These are phyloP conservation scores for Mimosa pudica DNA, from an alignment of 306 rosid genomes.

Conservation along the genomic window DNA sequence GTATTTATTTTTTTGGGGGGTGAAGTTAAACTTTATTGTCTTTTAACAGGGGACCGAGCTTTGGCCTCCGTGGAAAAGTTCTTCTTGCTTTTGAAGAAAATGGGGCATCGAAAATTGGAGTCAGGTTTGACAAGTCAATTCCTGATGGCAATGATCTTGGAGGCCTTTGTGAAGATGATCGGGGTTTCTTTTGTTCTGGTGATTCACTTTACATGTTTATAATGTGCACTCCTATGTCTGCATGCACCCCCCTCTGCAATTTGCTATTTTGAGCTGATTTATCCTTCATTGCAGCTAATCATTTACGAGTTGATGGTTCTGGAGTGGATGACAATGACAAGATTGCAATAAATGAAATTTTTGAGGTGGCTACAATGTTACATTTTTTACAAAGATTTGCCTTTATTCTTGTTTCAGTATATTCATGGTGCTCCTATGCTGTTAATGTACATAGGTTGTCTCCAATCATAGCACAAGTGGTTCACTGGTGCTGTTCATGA, in stretches of 20 bases:
- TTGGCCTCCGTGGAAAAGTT: slow-evolving; percentile 85
- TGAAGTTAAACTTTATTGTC: slow-evolving; percentile 15
- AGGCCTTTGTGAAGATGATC: slow-evolving; percentile 87
- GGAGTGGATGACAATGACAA: slow-evolving; percentile 84
- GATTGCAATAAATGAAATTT: slow-evolving; percentile 74
- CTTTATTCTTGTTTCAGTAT: slow-evolving; percentile 33
- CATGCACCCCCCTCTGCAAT: slow-evolving; percentile 14
- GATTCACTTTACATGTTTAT: slow-evolving; percentile 35
- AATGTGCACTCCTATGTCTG: slow-evolving; percentile 11
- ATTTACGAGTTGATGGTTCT: slow-evolving; percentile 71
- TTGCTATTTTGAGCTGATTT: slow-evolving; percentile 27
- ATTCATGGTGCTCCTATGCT: slow-evolving; percentile 19
- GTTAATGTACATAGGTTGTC: slow-evolving; percentile 55
- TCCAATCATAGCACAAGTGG: slow-evolving; percentile 62
- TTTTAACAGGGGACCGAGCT: slow-evolving; percentile 81
- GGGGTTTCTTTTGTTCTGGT: slow-evolving; percentile 94
- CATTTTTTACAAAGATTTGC: slow-evolving; percentile 19
- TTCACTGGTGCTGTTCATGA: slow-evolving; percentile 76
- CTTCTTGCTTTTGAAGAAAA: slow-evolving; percentile 91
- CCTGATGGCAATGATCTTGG: slow-evolving; percentile 97
- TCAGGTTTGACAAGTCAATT: slow-evolving; percentile 90
- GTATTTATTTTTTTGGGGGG: not conserved
- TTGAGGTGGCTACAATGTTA: slow-evolving; percentile 63
- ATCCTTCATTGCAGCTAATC: slow-evolving; percentile 58
- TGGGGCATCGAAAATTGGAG: slow-evolving; percentile 86